phyloP scores from a whole-genome alignment of 495 filamentous ascomycete species.

The Elasticomyces elasticus region DNA sequence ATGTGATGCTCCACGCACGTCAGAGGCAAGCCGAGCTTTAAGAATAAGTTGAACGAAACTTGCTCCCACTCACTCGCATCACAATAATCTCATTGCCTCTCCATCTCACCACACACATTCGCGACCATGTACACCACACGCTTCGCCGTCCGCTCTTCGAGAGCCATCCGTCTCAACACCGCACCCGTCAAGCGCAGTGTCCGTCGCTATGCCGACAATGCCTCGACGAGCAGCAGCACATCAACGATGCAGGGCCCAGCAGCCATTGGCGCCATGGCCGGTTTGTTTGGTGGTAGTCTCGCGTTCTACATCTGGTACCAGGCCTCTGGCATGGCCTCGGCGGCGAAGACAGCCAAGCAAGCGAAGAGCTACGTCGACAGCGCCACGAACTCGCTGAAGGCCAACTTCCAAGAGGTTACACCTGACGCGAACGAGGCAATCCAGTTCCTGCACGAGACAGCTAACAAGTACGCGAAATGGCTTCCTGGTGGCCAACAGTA shows the following conservation, averaged over 20 bases:
- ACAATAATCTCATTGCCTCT: not conserved
- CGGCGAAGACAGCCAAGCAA: constrained; percentile 40
- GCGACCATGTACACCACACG: constrained; percentile 5
- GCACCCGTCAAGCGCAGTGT: constrained; percentile 5
- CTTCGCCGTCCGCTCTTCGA: not conserved
- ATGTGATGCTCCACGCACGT: no score
- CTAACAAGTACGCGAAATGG: constrained; percentile 52
- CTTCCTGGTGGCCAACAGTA: constrained; percentile 55
- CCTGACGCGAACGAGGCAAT: constrained; percentile 51
- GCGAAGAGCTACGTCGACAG: constrained; percentile 44
- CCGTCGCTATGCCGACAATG: not conserved
- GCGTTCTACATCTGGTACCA: constrained; percentile 46
- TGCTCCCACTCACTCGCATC: not conserved
- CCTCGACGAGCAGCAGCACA: not conserved
- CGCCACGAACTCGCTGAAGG: constrained; percentile 32
- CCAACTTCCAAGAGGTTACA: constrained; percentile 41
- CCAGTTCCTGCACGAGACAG: constrained; percentile 46
- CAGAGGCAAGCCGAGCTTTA: no score
- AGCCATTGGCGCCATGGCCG: constrained; percentile 42
- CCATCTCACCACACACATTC: not conserved
- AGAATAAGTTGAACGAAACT: no score
- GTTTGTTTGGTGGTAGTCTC: constrained; percentile 26
- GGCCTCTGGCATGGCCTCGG: constrained; percentile 48
- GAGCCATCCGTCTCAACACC: constrained; percentile 3
- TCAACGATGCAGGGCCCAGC: constrained; percentile 34